Evolutionary conservation across 1,284 basidiomycete species (phyloP), one percentile per base, ranked within the genome.

Genomic region (Tilletia indica): DNA sequence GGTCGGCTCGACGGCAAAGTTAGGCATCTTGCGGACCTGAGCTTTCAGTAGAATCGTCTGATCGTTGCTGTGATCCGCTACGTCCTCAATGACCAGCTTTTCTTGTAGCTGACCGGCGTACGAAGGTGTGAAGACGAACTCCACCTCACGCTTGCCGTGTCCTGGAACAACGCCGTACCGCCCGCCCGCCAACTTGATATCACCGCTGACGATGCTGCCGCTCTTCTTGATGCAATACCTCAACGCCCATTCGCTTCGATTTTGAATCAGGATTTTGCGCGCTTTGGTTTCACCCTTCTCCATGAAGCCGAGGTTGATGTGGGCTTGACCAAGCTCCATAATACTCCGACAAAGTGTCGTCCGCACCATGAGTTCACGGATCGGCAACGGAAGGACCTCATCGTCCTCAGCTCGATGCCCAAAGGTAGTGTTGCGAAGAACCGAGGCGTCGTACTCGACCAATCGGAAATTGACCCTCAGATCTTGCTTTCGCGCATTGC

Each of bases 261-360:
- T 86, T 82, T 84, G 86, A 58, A 87, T 86, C 69, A 87, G 82
- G 64, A 87, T 86, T 73, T 85, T 86, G 72, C 86, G 85, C 54
- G 86, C 84, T 75, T 86, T 86, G 39, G 82, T 77, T 54, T 87
- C 86, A 63, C 86, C 86, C 77, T 86, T 87, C 67, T 87, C 86
- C 75, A 86, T 85, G n/a, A 84, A 82, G 0, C 87, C 87, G 77
- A 87, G 87, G 78, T 87, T 87, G 85, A 87, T 87, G 70, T 85
- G 85, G 66, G 85, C 85, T 82, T 87, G 87, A 58, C 86, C 86
- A 16, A 87, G 84, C 75, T 87, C 87, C 48, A 87, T 78, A 48
- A 86, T 81, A 58, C 83, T 85, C 42, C 86, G 79, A 58, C 87
- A 86, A 48, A 85, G 85, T 34, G 83, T 86, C 70, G 85, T 85